These are phyloP conservation scores for Penstemon newberryi DNA, from an alignment of 257 asterid genomes.

Conservation along the genomic window DNA sequence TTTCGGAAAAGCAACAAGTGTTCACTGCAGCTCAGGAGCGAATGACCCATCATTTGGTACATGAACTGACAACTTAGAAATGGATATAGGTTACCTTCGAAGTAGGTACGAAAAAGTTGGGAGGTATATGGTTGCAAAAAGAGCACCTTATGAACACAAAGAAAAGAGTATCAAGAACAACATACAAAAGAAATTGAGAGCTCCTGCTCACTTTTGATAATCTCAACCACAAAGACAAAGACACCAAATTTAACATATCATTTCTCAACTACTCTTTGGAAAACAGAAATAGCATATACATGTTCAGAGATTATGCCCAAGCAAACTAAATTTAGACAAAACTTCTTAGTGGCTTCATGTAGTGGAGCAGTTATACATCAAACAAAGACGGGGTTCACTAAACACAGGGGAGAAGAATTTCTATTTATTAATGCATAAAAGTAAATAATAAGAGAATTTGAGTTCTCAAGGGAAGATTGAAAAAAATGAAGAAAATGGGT, in stretches of 20 bases:
- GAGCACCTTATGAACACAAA: constrained; percentile 2
- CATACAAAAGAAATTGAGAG: background rate
- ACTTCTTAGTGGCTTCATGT: constrained; percentile 5
- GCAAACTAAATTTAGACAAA: constrained; percentile 1
- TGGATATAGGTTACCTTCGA: background rate
- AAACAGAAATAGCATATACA: background rate
- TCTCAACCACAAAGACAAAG: background rate
- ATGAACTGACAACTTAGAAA: constrained; percentile 10
- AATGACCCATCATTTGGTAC: background rate
- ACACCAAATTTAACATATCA: background rate
- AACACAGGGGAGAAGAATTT: too few species aligned
- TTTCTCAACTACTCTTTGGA: constrained; percentile 7
- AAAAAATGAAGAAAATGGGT: too few species aligned
- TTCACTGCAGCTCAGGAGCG: constrained; percentile 1
- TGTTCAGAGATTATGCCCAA: background rate
- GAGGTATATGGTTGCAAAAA: background rate
- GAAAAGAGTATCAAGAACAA: constrained; percentile 3
- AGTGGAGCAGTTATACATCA: background rate
- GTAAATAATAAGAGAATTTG: too few species aligned
- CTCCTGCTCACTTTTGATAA: background rate
- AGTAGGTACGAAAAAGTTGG: background rate
- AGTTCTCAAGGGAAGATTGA: too few species aligned
- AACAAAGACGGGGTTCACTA: too few species aligned
- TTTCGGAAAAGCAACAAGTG: constrained; percentile 4
- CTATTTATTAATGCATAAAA: too few species aligned